Base-by-base conservation (phyloP, 2,329 filamentous ascomycete genomes). In the Rachicladosporium sp. region DNA sequence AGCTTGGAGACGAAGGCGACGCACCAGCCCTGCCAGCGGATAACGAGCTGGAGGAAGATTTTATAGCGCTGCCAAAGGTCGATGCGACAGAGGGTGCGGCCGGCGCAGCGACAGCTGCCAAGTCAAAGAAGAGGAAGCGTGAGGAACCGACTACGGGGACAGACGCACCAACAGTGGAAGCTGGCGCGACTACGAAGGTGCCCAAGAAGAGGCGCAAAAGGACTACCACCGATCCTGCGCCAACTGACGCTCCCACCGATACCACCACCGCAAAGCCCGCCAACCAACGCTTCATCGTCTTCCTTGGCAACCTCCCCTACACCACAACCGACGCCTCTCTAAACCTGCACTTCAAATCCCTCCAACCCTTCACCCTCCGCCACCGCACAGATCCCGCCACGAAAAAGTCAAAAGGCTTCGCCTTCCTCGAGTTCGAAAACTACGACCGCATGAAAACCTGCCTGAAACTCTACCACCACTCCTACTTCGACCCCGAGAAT, bases 401-500 rank as follows among this genome's bases (percentile, higher is more conserved):
- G 9, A 69, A 67, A 40, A 75, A 78, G 48, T 80, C 76, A 54
- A 80, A 80, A 50, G 84, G 86, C 29, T 81, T 82, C 53, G 86
- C 84, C 4, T 93, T 95, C 61, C 69, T 96, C 51, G 89, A 96
- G 62, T 96, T 95, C 57, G 78, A 78, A 47, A 73, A 78, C 50
- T 93, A 80, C 64, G 82, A 88, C 62, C 77, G 82, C 57, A 93
- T 94, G 86, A 83, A 93, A 69, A 91, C 85, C 27, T 93, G 86
- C 56, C 70, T 96, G 45, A 84, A 88, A 62, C 77, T 86, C 48
- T 89, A 89, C 64, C 88, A 96, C 64, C 88, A 95, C 65, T 82
- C 77, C 43, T 71, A 72, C 47, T 93, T 95, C 57, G 66, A 76
- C 43, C 70, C 50, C 5, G 49, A 52, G 41, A 49, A 48, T 8